A percentile compares a stretch with the other conserved stretches of the same genome.
These are phyloP conservation scores for Claviceps cyperi DNA, from an alignment of 2,329 filamentous ascomycete species.

Conservation along the genomic window DNA sequence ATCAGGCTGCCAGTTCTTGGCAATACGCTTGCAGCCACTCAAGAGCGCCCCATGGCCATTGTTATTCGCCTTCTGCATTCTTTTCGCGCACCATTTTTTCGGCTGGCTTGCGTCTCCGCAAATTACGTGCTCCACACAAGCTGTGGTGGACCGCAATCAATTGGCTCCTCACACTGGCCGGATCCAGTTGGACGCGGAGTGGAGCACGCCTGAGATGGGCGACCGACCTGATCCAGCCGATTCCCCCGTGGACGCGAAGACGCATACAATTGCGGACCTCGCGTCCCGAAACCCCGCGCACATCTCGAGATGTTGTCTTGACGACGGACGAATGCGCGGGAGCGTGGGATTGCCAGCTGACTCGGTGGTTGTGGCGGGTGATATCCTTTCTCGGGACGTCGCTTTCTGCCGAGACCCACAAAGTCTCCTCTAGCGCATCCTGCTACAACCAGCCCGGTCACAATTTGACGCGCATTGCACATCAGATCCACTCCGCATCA, in stretches of 20 bases:
- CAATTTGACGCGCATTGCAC: not conserved
- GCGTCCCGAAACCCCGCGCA: too few species aligned
- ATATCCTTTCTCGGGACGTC: not conserved
- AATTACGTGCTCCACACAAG: conserved; percentile 21
- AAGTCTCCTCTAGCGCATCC: not conserved
- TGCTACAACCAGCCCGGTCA: not conserved
- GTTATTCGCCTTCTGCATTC: conserved; percentile 9
- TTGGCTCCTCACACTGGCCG: conserved; percentile 13
- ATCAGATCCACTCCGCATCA: not conserved
- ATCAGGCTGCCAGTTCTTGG: not conserved
- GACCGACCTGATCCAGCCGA: conserved; percentile 5
- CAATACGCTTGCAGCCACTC: not conserved
- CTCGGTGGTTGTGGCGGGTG: not conserved
- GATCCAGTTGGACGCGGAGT: conserved; percentile 9
- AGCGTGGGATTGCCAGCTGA: not conserved
- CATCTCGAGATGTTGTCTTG: not conserved
- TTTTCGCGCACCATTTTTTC: conserved; percentile 12
- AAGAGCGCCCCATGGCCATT: conserved; percentile 3
- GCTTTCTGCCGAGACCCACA: not conserved
- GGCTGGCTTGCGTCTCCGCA: conserved; percentile 12
- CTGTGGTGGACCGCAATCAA: conserved; percentile 14
- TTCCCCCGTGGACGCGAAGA: conserved; percentile 8
- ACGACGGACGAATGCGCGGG: not conserved
- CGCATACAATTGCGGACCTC: too few species aligned
- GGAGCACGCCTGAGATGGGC: not conserved